These are phyloP conservation scores for Solanum ossicruentum DNA, from an alignment of 257 asterid genomes.

Conservation along the genomic window DNA sequence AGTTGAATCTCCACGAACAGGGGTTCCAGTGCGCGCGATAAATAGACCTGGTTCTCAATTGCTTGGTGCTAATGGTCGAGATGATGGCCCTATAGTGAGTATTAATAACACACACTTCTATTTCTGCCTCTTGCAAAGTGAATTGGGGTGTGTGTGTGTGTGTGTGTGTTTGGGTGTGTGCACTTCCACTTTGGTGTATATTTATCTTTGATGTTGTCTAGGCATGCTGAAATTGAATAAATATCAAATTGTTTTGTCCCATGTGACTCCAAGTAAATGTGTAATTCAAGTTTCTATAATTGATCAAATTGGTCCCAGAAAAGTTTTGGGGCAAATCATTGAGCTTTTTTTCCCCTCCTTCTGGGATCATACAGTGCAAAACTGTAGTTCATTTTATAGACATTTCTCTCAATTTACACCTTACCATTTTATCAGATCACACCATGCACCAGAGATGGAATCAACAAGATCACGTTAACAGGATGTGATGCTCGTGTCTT, in stretches of 20 bases:
- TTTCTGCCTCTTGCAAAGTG: background rate
- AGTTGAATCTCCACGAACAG: slow-evolving; percentile 26
- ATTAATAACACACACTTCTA: background rate
- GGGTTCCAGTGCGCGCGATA: slow-evolving; percentile 78
- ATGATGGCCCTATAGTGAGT: slow-evolving; percentile 95
- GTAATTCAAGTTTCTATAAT: background rate
- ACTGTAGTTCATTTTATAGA: background rate
- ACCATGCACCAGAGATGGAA: slow-evolving; percentile 83
- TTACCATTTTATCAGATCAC: slow-evolving; percentile 59
- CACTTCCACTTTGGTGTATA: background rate
- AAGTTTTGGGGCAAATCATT: background rate
- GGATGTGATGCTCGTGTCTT: slow-evolving; percentile 88
- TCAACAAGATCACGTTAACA: slow-evolving; percentile 68
- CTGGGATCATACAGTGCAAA: background rate
- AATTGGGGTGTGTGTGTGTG: background rate
- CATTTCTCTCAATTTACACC: slow-evolving; percentile 13
- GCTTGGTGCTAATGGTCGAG: slow-evolving; percentile 93
- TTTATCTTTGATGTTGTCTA: background rate
- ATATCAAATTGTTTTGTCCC: background rate
- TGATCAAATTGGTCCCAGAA: background rate
- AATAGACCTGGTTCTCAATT: slow-evolving; percentile 86
- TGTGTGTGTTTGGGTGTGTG: background rate
- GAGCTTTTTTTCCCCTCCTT: background rate
- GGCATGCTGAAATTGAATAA: background rate
- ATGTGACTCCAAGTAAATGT: background rate